A percentile compares a stretch with the other conserved stretches of the same genome.
Evolutionary conservation across 192 early-diverging fungal genomes (phyloP).

Genomic region (Coemansia sp.): DNA sequence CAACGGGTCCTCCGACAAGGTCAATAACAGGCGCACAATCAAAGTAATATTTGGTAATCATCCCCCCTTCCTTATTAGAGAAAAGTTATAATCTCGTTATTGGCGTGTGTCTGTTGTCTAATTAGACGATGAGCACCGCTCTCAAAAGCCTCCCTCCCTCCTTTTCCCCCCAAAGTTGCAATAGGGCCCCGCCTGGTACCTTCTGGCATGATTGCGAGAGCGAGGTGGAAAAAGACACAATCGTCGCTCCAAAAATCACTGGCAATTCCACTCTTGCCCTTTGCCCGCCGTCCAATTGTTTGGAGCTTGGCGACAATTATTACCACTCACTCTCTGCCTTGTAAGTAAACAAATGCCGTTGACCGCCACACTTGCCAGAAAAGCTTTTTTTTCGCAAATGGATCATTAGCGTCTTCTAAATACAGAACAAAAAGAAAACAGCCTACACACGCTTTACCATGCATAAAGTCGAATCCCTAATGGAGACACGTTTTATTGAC

Average conservation of each 20-base stretch:
- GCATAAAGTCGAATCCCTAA: constrained; percentile 1
- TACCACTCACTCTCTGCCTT: not conserved
- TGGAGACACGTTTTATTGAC: not conserved
- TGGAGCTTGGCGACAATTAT: not conserved
- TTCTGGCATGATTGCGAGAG: constrained; percentile 4
- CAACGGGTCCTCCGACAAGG: not conserved
- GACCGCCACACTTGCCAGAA: not conserved
- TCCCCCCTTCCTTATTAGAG: not conserved
- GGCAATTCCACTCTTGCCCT: not conserved
- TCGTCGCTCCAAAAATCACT: not conserved
- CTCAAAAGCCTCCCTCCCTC: not conserved
- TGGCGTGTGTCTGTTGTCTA: not conserved
- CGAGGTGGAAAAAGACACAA: not conserved
- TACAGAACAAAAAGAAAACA: not conserved
- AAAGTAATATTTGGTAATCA: not conserved
- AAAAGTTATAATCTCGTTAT: constrained; percentile 3
- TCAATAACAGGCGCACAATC: not conserved
- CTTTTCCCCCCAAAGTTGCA: not conserved
- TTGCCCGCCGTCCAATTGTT: not conserved
- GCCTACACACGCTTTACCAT: not conserved
- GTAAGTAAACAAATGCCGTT: not conserved
- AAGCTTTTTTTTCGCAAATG: not conserved
- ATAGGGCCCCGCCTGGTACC: not conserved
- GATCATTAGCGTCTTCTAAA: not conserved
- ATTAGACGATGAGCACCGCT: not conserved